Conservation (phyloP, 148 eudicot genomes). For the Silene latifolia region DNA sequence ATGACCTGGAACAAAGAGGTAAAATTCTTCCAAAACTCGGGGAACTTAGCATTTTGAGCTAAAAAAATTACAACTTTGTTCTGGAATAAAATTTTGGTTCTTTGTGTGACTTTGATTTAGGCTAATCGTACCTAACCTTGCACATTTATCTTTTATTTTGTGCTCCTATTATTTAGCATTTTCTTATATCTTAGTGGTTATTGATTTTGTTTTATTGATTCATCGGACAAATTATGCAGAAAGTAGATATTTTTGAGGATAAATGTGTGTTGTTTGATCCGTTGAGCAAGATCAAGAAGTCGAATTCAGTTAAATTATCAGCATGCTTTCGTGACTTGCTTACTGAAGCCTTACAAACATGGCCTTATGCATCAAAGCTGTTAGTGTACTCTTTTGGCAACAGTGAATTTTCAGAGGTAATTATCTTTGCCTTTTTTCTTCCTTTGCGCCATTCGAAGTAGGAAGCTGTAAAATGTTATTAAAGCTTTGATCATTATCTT, state of each 20-base stretch:
- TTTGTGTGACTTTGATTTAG: background rate
- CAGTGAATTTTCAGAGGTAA: constrained; percentile 28
- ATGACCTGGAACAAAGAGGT: constrained; percentile 21
- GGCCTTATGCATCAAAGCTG: constrained; percentile 10
- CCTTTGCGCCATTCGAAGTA: background rate
- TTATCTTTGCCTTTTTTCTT: background rate
- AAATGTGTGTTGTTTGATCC: background rate
- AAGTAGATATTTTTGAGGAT: constrained; percentile 17
- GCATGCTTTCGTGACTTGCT: constrained; percentile 12
- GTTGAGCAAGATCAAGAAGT: constrained; percentile 11
- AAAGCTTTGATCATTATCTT: background rate
- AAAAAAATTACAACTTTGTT: background rate
- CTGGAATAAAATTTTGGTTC: background rate
- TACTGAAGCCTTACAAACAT: constrained; percentile 16
- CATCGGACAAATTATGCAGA: constrained; percentile 10
- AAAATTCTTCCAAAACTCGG: background rate
- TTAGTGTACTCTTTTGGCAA: constrained; percentile 11
- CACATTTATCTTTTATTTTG: background rate
- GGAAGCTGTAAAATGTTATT: background rate
- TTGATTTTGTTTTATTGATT: background rate
- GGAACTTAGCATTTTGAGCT: background rate
- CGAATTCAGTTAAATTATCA: constrained; percentile 10
- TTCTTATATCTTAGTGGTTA: background rate
- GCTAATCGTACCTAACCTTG: background rate
- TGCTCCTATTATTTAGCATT: background rate